Conservation (phyloP, 176 grass and related monocot genomes). For the Avena atlantica region DNA sequence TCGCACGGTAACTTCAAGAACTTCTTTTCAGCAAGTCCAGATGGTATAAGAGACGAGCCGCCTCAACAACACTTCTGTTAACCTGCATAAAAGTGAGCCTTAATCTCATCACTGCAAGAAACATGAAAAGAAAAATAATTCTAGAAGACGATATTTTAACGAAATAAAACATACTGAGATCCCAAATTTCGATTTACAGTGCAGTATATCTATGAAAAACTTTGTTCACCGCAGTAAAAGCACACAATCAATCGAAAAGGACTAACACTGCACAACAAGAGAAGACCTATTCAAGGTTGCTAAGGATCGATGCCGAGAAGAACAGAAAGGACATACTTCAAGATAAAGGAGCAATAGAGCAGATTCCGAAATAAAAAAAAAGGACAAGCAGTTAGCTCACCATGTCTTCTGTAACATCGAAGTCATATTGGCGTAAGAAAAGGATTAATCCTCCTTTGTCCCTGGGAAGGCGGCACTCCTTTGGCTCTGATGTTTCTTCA, state of each 20-base stretch:
- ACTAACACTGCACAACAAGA: neutral
- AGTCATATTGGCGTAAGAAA: constrained; percentile 6
- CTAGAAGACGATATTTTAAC: neutral
- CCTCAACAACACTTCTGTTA: neutral
- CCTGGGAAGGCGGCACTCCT: neutral
- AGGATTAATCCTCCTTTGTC: neutral
- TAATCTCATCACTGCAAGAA: neutral
- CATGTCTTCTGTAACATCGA: neutral
- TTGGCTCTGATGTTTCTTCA: neutral
- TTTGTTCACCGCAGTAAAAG: neutral
- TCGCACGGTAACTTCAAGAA: neutral
- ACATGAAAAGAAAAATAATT: neutral
- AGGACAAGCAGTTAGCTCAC: neutral
- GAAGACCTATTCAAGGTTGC: neutral
- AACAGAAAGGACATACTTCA: neutral
- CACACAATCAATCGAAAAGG: neutral
- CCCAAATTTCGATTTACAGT: neutral
- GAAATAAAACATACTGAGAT: neutral
- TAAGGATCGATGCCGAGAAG: neutral
- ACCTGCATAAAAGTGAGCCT: neutral
- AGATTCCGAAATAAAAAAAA: neutral
- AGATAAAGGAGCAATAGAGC: neutral
- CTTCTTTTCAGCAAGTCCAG: neutral
- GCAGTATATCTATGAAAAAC: neutral
- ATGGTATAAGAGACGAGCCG: neutral